Evolutionary conservation across 1,284 basidiomycete genomes (phyloP), one percentile per base, ranked within the genome.

Genomic region (Ustilago loliicola): DNA sequence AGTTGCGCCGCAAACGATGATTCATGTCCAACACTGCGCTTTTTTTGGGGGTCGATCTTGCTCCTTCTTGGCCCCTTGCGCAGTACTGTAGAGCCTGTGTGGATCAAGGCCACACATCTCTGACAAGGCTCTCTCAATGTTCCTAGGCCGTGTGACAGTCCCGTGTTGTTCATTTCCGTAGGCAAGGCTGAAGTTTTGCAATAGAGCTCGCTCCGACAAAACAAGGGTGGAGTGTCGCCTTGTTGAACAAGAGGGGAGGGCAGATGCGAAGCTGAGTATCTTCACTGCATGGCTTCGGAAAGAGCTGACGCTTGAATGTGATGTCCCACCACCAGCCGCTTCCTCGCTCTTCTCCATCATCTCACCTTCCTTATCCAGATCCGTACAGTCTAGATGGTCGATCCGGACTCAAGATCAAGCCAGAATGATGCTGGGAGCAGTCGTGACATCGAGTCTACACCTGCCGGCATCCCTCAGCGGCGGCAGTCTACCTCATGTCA

Each of bases 1-100:
- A 8, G 36, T 38, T 7, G 36, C 36, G 36, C 36, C 6, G 15
- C 53, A 32, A 57, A 57, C 38, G 42, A 57, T 57, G 55, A 57
- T 57, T 57, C 55, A 57, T 57, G 55, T 57, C 38, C 55, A 57
- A 47, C 27, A 57, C 29, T 23, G 55, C 40, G 25, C 38, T 23
- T n/a, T 17, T 27, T 8, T 25, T 38, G 27, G 8, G 13, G 45
- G 8, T 23, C 45, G 23, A 47, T 47, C 11, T 21, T 23, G 45
- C 45, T 47, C n/a, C n/a, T 7, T 47, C 21, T 23, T 6, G 21
- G 19, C 45, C 19, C n/a, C 6, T 38, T 38, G n/a, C n/a, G n/a
- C n/a, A 10, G 32, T 11, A 11, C 13, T 27, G 15, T 32, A 17
- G 29, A 25, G 21, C 47, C 47, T 13, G 17, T 48, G n/a, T 25